These are phyloP conservation scores for Sistotremastrum suecicum DNA, from an alignment of 768 basidiomycete genomes.

Conservation along the genomic window DNA sequence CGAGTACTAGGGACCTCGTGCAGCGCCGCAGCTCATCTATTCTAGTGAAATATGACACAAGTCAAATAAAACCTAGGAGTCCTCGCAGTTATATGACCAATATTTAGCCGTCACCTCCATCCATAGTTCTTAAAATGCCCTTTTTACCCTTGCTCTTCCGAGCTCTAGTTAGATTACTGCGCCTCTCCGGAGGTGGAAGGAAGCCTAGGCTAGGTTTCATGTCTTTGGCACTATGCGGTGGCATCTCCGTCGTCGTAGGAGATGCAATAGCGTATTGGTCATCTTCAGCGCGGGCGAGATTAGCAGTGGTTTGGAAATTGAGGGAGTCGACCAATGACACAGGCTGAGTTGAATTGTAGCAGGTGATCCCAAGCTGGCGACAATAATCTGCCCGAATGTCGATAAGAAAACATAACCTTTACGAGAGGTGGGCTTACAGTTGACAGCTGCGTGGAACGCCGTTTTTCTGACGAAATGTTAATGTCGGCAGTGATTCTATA, in stretches of 20 bases:
- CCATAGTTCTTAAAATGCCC: constrained; percentile 17
- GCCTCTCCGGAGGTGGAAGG: constrained; percentile 26
- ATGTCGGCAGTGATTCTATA: too few species aligned
- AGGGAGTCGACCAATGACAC: constrained; percentile 25
- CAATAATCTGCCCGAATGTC: constrained; percentile 29
- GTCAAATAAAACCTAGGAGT: background rate
- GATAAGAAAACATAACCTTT: too few species aligned
- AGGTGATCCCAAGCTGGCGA: constrained; percentile 51
- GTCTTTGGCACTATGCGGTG: background rate
- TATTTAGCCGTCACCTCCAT: constrained; percentile 6
- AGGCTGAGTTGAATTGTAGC: constrained; percentile 46
- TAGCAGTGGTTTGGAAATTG: constrained; percentile 11
- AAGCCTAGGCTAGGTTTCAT: constrained; percentile 29
- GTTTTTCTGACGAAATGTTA: constrained; percentile 29
- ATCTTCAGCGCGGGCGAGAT: background rate
- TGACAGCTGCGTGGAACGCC: constrained; percentile 67
- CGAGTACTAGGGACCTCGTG: too few species aligned
- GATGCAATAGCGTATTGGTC: constrained; percentile 3
- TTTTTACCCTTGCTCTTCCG: constrained; percentile 23
- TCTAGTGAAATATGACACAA: background rate
- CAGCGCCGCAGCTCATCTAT: background rate
- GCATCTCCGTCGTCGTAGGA: background rate
- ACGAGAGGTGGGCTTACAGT: constrained; percentile 14
- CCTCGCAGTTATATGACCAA: too few species aligned
- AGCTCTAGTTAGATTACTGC: constrained; percentile 14